A percentile compares a stretch with the other conserved stretches of the same genome.
These are phyloP conservation scores for Amauroascus verrucosus DNA, from an alignment of 2,329 filamentous ascomycete species.

Conservation along the genomic window DNA sequence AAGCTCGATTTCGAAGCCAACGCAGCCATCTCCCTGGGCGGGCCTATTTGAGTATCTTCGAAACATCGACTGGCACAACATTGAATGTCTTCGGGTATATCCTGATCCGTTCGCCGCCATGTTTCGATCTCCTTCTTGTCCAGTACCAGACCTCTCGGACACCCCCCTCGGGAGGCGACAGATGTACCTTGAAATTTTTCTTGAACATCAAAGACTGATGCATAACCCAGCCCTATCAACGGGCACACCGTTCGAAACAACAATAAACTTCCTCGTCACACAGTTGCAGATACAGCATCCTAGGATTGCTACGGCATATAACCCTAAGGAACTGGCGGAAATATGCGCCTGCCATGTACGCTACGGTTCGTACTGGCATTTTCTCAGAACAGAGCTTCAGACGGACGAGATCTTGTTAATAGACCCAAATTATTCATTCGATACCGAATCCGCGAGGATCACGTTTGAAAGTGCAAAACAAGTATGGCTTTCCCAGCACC, in stretches of 20 bases:
- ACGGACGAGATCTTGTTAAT: conserved; percentile 18
- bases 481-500: conserved; percentile 16
- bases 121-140: conserved; percentile 17
- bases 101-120: conserved; percentile 16
- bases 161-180: conserved; percentile 17
- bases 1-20: not conserved
- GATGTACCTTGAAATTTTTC: conserved; percentile 17
- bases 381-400: conserved; percentile 14
- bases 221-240: conserved; percentile 12
- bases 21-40: conserved; percentile 14
- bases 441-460: conserved; percentile 15
- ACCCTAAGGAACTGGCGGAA: conserved; percentile 15
- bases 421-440: conserved; percentile 17
- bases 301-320: conserved; percentile 12
- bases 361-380: conserved; percentile 18
- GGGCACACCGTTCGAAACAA: conserved; percentile 6
- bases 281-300: conserved; percentile 16
- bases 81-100: conserved; percentile 13
- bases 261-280: conserved; percentile 14
- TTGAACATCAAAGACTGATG: conserved; percentile 16
- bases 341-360: conserved; percentile 16
- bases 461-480: conserved; percentile 17
- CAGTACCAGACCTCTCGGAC: conserved; percentile 15
- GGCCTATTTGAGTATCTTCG: conserved; percentile 18
- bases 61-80: conserved; percentile 16